These are phyloP conservation scores for Phytopythium oedochilum DNA, from an alignment of 352 stramenopile species.

Conservation along the genomic window DNA sequence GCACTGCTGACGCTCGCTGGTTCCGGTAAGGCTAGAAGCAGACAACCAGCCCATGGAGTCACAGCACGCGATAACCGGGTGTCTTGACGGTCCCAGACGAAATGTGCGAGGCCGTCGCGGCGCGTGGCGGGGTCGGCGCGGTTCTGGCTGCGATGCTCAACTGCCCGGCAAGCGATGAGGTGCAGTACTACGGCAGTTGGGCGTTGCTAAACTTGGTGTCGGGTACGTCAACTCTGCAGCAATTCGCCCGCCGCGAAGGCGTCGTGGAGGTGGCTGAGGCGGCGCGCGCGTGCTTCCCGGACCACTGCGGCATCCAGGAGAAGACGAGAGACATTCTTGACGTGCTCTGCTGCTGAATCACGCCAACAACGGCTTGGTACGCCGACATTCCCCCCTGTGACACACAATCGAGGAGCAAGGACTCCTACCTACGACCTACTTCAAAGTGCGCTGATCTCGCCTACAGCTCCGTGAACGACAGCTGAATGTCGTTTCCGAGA, in stretches of 20 bases:
- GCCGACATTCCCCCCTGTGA: too few species aligned
- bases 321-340: conserved; percentile 69
- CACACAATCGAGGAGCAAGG: too few species aligned
- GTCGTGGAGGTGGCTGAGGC: conserved; percentile 81
- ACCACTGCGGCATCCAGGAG: conserved; percentile 75
- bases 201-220: conserved; percentile 66
- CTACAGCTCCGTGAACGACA: conserved; percentile 31
- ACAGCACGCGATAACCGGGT: too few species aligned
- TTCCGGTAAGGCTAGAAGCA: conserved; percentile 31
- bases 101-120: conserved; percentile 62
- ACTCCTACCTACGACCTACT: too few species aligned
- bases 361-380: too few species aligned
- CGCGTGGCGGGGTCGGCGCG: conserved; percentile 54
- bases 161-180: conserved; percentile 43
- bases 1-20: conserved; percentile 76
- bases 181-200: conserved; percentile 68
- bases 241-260: conserved; percentile 57
- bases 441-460: conserved; percentile 21
- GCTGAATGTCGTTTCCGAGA: conserved; percentile 37
- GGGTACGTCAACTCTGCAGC: conserved; percentile 35
- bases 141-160: conserved; percentile 77
- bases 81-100: conserved; percentile 26
- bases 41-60: too few species aligned
- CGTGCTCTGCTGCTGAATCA: conserved; percentile 18
- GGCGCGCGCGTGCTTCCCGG: conserved; percentile 75